A percentile compares a stretch with the other conserved stretches of the same genome.
Evolutionary conservation across 179 eudicot genomes (phyloP).

Genomic region (Gypsophila paniculata): DNA sequence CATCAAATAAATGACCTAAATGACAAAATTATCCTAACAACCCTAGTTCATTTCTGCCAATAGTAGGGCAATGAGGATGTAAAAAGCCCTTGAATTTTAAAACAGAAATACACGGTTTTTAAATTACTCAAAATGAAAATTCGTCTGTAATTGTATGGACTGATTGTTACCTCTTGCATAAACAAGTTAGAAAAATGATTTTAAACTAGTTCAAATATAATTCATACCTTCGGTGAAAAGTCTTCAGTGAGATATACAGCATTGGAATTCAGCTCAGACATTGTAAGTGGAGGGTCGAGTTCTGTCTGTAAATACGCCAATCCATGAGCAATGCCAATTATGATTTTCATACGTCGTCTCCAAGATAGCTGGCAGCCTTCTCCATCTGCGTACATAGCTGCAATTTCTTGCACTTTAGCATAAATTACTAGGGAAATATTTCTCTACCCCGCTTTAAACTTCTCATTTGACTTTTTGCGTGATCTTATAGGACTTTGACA

Average conservation of each 20-base stretch:
- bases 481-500: not conserved
- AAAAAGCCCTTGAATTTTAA: no score
- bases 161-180: not conserved
- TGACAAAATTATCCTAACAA: no score
- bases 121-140: no score
- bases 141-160: not conserved
- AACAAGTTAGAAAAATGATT: not conserved
- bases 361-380: slow-evolving; percentile 91
- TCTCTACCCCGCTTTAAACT: not conserved
- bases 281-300: slow-evolving; percentile 76
- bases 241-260: slow-evolving; percentile 89
- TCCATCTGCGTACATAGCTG: slow-evolving; percentile 55
- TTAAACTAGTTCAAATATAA: not conserved
- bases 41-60: no score
- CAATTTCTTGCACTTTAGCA: slow-evolving; percentile 2
- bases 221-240: slow-evolving; percentile 80
- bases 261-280: slow-evolving; percentile 73
- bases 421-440: not conserved
- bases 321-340: slow-evolving; percentile 74
- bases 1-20: no score
- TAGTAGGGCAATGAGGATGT: no score
- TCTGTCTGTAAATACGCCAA: slow-evolving; percentile 82
- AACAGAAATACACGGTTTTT: no score
- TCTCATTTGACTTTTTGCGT: not conserved
- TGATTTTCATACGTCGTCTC: slow-evolving; percentile 89